phyloP scores from a whole-genome alignment of 1,284 basidiomycete genomes.

The Trametes hirsuta region DNA sequence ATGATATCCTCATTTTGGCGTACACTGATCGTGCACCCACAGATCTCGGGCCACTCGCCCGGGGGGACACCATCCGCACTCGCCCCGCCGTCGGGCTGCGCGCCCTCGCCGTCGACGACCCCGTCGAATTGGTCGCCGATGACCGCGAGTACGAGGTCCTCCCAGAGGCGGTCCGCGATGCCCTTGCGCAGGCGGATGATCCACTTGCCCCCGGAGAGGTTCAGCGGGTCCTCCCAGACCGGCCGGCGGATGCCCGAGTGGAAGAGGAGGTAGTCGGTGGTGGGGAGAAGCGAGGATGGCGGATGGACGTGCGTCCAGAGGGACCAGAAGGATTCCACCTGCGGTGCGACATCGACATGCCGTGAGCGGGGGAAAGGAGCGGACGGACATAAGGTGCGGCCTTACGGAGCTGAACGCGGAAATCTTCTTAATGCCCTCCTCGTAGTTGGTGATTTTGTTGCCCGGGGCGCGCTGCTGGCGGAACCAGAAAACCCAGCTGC shows the following conservation, averaged over 20 bases:
- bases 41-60: conserved; percentile 72
- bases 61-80: conserved; percentile 15
- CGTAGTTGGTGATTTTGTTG: conserved; percentile 80
- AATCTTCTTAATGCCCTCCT: conserved; percentile 86
- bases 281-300: conserved; percentile 73
- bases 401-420: conserved; percentile 76
- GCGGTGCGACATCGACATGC: not conserved
- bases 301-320: conserved; percentile 79
- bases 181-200: conserved; percentile 86
- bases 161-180: conserved; percentile 81
- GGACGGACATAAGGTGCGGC: conserved; percentile 19
- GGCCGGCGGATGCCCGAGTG: conserved; percentile 80
- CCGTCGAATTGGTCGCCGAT: conserved; percentile 81
- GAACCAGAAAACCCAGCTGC: conserved; percentile 86
- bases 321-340: conserved; percentile 87
- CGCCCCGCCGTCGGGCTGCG: conserved; percentile 2
- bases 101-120: conserved; percentile 35
- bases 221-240: conserved; percentile 90
- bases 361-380: not conserved
- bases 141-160: conserved; percentile 77
- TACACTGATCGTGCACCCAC: conserved; percentile 84
- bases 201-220: conserved; percentile 90
- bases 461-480: conserved; percentile 81
- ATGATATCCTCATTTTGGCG: conserved; percentile 84
- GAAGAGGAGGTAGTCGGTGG: conserved; percentile 86